Evolutionary conservation across 768 basidiomycete species (phyloP).

Genomic region (Boletus subcaerulescens): DNA sequence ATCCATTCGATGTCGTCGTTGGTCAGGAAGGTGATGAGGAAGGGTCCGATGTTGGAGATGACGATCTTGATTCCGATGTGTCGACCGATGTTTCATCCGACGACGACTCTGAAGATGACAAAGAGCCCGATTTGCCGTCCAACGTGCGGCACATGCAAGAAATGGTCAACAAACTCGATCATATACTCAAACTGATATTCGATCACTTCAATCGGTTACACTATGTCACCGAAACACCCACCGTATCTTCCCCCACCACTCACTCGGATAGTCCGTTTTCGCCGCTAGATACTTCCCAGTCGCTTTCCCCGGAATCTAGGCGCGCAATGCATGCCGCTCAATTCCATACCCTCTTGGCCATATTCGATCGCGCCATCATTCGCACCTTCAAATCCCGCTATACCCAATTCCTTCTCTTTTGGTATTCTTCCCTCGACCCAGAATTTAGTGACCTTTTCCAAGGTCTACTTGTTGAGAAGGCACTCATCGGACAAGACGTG

Average conservation of each 20-base stretch:
- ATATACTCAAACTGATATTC: conserved; percentile 80
- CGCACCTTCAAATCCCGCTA: conserved; percentile 97
- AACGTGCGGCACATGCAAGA: conserved; percentile 71
- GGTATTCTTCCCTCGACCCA: conserved; percentile 86
- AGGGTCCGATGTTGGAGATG: conserved; percentile 55
- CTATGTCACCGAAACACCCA: conserved; percentile 22
- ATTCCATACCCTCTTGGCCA: conserved; percentile 85
- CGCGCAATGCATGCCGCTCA: conserved; percentile 51
- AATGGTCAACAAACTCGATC: conserved; percentile 91
- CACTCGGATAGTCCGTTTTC: conserved; percentile 8
- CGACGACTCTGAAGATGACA: conserved; percentile 47
- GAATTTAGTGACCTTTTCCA: conserved; percentile 92
- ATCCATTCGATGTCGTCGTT: conserved; percentile 81
- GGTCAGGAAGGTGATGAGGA: conserved; percentile 68
- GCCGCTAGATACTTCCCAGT: conserved; percentile 21
- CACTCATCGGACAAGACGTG: conserved; percentile 57
- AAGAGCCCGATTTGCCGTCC: conserved; percentile 35
- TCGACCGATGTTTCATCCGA: conserved; percentile 80
- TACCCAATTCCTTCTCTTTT: conserved; percentile 96
- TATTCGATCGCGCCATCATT: conserved; percentile 92
- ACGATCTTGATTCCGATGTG: conserved; percentile 46
- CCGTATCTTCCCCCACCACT: conserved; percentile 12
- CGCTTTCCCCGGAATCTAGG: conserved; percentile 32
- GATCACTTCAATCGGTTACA: conserved; percentile 70
- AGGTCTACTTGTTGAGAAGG: conserved; percentile 90